A percentile compares a stretch with the other conserved stretches of the same genome.
Conservation (phyloP, 129 eudicot species). For the Solidago caesia region DNA sequence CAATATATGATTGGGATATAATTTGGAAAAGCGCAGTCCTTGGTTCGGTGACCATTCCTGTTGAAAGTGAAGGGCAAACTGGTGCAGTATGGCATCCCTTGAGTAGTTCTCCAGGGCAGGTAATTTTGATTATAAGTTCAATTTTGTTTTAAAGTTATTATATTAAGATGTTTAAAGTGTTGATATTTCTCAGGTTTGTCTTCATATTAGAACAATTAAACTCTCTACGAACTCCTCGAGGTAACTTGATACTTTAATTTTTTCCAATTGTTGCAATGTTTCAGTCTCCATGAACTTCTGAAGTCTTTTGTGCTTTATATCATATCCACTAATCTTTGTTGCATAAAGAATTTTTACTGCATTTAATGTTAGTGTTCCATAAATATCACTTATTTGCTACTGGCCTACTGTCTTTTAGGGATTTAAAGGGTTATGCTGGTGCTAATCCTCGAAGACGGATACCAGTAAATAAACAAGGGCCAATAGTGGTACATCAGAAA, state of each 20-base stretch:
- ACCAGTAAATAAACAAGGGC: slow-evolving; percentile 54
- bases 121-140: slow-evolving; percentile 6
- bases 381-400: slow-evolving; percentile 4
- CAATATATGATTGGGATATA: slow-evolving; percentile 98
- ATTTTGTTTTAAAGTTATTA: not conserved
- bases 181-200: slow-evolving; percentile 70
- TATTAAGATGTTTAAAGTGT: slow-evolving; percentile 14
- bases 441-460: slow-evolving; percentile 61
- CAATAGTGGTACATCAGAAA: slow-evolving; percentile 86
- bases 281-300: slow-evolving; percentile 10
- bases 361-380: not conserved
- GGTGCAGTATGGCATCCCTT: slow-evolving; percentile 87
- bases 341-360: slow-evolving; percentile 14
- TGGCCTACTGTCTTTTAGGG: slow-evolving; percentile 40
- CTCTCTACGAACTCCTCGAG: slow-evolving; percentile 57
- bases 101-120: slow-evolving; percentile 88
- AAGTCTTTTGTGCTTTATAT: slow-evolving; percentile 18
- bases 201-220: slow-evolving; percentile 63
- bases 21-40: slow-evolving; percentile 97
- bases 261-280: not conserved
- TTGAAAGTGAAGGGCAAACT: slow-evolving; percentile 77
- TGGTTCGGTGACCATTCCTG: slow-evolving; percentile 80
- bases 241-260: slow-evolving; percentile 35
- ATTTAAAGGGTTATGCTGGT: slow-evolving; percentile 74
- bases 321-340: slow-evolving; percentile 4